Percentiles rank a stretch among this genome's conserved stretches.
phyloP scores from a whole-genome alignment of 164 flowering plant species.

The Vitis rupestris region DNA sequence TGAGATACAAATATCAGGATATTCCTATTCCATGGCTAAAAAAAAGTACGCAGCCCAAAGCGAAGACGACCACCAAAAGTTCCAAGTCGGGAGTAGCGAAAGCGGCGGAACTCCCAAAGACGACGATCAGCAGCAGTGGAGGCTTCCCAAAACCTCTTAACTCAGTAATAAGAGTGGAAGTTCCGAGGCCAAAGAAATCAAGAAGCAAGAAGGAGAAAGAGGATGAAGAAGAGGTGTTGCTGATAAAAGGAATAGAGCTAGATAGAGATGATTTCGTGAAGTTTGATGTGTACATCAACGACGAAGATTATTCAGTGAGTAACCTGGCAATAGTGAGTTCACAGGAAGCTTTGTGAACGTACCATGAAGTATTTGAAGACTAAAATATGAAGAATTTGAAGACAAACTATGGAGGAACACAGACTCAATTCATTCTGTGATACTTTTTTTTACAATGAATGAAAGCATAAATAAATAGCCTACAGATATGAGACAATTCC shows the following conservation, averaged over 20 bases:
- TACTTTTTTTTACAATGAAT: too few species aligned
- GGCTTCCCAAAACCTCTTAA: constrained; percentile 33
- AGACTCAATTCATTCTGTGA: too few species aligned
- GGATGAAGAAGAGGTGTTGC: constrained; percentile 52
- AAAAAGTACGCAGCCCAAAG: constrained; percentile 6
- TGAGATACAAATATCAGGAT: constrained; percentile 52
- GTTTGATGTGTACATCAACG: constrained; percentile 61
- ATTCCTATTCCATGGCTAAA: constrained; percentile 54
- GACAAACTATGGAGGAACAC: too few species aligned
- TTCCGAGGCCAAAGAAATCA: constrained; percentile 46
- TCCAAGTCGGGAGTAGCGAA: constrained; percentile 6
- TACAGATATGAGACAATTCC: too few species aligned
- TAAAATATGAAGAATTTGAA: too few species aligned
- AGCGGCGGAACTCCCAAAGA: constrained; percentile 6
- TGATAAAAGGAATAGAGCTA: constrained; percentile 44
- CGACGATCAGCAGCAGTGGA: background rate
- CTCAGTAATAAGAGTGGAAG: constrained; percentile 20
- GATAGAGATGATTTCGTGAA: constrained; percentile 36
- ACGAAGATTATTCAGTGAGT: constrained; percentile 32
- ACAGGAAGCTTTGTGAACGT: constrained; percentile 63
- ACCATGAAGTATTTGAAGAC: constrained; percentile 9
- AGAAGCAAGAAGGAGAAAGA: constrained; percentile 52
- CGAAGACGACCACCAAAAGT: constrained; percentile 6
- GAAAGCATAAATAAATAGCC: too few species aligned
- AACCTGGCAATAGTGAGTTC: constrained; percentile 39